Percentiles rank a stretch among this genome's conserved stretches.
Conservation (phyloP, 371 early-diverging fungal species). For the Mucor lusitanicus region DNA sequence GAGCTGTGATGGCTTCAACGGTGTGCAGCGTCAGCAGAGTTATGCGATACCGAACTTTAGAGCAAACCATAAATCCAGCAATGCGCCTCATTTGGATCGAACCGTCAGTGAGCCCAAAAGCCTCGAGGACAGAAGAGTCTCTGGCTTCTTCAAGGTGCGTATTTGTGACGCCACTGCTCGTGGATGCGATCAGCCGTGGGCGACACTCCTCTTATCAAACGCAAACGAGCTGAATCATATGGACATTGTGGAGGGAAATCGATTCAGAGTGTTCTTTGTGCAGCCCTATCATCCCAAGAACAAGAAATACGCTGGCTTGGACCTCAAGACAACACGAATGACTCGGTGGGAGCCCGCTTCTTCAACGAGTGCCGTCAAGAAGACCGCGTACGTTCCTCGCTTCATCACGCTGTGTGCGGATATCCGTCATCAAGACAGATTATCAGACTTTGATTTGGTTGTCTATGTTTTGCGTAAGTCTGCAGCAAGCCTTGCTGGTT, state of each 20-base stretch:
- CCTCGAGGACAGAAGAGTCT: constrained; percentile 43
- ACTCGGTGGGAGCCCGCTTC: constrained; percentile 48
- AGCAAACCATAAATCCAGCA: constrained; percentile 5
- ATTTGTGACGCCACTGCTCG: constrained; percentile 49
- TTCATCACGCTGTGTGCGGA: constrained; percentile 36
- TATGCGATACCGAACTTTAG: constrained; percentile 20
- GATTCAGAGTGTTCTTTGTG: constrained; percentile 36
- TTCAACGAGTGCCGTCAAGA: not conserved
- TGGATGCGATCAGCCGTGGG: constrained; percentile 9
- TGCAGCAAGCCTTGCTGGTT: not conserved
- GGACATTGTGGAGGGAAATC: constrained; percentile 31
- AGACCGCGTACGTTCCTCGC: constrained; percentile 48
- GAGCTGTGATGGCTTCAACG: not conserved
- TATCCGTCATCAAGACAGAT: constrained; percentile 23
- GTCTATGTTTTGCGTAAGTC: constrained; percentile 58
- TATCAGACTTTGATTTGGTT: constrained; percentile 60
- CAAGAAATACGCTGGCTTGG: constrained; percentile 31
- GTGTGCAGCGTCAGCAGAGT: not conserved
- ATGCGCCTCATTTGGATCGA: not conserved
- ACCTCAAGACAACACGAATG: constrained; percentile 40
- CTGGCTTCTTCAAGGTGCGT: constrained; percentile 45
- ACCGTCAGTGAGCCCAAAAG: constrained; percentile 15
- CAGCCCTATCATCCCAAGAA: constrained; percentile 43
- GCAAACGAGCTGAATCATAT: constrained; percentile 34
- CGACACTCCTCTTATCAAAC: constrained; percentile 29